A percentile compares a stretch with the other conserved stretches of the same genome.
Conservation (phyloP, 2,329 filamentous ascomycete species). For the Fusarium hostae region DNA sequence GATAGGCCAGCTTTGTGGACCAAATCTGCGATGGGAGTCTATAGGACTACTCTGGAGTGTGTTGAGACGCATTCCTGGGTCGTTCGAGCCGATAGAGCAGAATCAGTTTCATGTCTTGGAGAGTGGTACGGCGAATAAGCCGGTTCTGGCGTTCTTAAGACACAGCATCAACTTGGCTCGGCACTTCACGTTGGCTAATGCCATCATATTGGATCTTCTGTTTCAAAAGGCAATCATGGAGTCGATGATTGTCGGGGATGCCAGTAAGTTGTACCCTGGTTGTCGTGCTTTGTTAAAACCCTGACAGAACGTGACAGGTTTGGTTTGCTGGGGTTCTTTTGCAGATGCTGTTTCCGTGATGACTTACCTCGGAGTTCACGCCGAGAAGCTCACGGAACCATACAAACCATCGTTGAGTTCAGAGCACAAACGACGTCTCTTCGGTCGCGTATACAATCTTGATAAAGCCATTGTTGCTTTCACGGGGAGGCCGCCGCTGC, state of each 20-base stretch:
- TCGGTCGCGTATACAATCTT: background rate
- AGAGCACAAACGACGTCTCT: background rate
- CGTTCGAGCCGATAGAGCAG: background rate
- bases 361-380: conserved; percentile 10
- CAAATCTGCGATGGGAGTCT: conserved; percentile 1
- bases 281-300: accelerated
- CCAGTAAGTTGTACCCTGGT: background rate
- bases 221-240: conserved; percentile 1
- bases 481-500: background rate
- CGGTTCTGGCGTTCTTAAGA: background rate
- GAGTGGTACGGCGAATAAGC: background rate
- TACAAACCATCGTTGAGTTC: background rate
- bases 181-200: background rate
- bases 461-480: conserved; percentile 8
- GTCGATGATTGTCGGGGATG: background rate
- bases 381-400: background rate
- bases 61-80: background rate
- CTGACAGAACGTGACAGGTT: background rate
- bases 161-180: background rate
- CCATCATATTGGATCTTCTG: conserved; percentile 6
- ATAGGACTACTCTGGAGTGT: conserved; percentile 14
- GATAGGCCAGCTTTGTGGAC: conserved; percentile 1
- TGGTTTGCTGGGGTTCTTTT: background rate
- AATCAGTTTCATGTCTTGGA: background rate
- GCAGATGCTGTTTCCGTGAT: conserved; percentile 1